Evolutionary conservation across 306 rosid genomes (phyloP), one percentile per base, ranked within the genome.

Genomic region (Spatholobus suberectus): DNA sequence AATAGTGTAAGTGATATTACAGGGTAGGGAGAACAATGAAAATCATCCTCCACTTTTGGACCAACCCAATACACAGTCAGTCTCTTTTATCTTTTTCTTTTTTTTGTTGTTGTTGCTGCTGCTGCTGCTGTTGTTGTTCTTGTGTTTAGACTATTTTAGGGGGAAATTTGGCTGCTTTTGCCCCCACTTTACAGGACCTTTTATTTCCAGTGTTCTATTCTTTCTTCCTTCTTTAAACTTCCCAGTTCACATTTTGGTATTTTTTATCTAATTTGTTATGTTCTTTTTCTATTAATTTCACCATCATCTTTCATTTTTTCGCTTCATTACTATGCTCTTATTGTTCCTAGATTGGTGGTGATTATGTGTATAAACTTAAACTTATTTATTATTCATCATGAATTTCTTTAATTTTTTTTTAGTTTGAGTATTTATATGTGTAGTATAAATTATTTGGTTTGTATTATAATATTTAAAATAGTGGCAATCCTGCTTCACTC

Each of bases 21-120:
- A 88, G 82, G 83, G 70, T 41, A 70, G 51, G 9, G 88, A 86
- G 55, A 74, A 81, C 52, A 71, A 63, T 2, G 84, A 81, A 83
- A 80, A 77, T 57, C 6, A 29, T 81, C 85, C 77, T 12, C 83
- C 82, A 54, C 80, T 37, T 32, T 35, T 24, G 23, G 77, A 86
- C 78, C 87, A 84, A 75, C 82, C 86, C 63, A 79, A 78, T 59
- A 47, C 43, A 57, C 79, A 63, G 86, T 84, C 21, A 69, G 83
- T 78, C 21, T 13, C 43, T n/a, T 7, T 51, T 37, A 5, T 47
- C 14, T 23, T 37, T 32, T 32, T n/a, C 34, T 8, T 11, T 1
- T 43, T 43, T 5, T 43, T 10, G 1, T 43, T 43, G 12, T 58
- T 27, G 29, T 17, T 47, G 23, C 5, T 65, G 24, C 1, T 18